phyloP scores from a whole-genome alignment of 1,139 yeast genomes.

The Geotrichum citri-aurantii region DNA sequence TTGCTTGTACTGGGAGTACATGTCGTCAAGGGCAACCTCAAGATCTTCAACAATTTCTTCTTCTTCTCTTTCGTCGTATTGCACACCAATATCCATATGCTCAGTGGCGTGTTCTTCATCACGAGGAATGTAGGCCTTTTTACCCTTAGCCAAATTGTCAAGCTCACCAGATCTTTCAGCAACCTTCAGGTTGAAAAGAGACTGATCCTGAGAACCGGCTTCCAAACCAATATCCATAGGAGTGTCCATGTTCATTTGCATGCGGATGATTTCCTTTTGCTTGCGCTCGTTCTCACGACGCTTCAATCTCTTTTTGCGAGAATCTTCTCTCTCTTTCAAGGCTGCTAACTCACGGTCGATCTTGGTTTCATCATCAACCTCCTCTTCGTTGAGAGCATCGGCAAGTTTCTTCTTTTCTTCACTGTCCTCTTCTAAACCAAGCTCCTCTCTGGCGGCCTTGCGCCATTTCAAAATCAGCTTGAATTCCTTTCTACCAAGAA shows the following conservation, averaged over 20 bases:
- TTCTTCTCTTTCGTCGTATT: conserved; percentile 40
- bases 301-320: conserved; percentile 69
- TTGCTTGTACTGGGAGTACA: conserved; percentile 73
- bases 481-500: conserved; percentile 90
- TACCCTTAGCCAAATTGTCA: conserved; percentile 70
- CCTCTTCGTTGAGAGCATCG: conserved; percentile 45
- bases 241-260: conserved; percentile 95
- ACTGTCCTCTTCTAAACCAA: conserved; percentile 56
- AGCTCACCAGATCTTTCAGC: conserved; percentile 86
- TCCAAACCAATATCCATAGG: conserved; percentile 92
- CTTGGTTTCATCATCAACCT: conserved; percentile 79
- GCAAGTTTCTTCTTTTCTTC: conserved; percentile 32
- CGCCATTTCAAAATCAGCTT: conserved; percentile 81
- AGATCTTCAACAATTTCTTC: conserved; percentile 63
- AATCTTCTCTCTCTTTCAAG: conserved; percentile 65
- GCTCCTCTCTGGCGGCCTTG: conserved; percentile 70
- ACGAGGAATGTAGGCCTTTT: conserved; percentile 60
- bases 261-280: conserved; percentile 81
- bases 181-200: conserved; percentile 70
- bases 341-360: conserved; percentile 77
- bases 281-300: conserved; percentile 75
- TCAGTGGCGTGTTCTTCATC: conserved; percentile 45
- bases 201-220: conserved; percentile 81
- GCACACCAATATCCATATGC: conserved; percentile 41
- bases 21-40: conserved; percentile 73